Evolutionary conservation across 345 rosid genomes (phyloP).

Genomic region (Gossypium anomalum): DNA sequence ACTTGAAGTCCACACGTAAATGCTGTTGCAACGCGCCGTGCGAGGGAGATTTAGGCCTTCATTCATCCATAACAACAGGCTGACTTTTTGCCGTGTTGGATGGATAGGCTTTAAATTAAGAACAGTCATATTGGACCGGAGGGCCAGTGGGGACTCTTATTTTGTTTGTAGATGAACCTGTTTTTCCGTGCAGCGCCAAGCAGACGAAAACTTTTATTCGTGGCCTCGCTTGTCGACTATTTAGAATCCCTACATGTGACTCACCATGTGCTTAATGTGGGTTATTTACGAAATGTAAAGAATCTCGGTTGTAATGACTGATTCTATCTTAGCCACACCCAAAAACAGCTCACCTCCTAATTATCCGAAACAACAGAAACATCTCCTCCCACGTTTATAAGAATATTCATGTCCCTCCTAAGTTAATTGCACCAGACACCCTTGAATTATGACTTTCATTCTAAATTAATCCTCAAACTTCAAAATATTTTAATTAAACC

Average conservation of each 20-base stretch:
- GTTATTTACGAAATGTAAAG: not conserved
- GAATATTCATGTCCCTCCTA: not conserved
- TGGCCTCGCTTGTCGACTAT: constrained; percentile 18
- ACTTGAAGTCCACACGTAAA: constrained; percentile 2
- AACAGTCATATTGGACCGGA: constrained; percentile 21
- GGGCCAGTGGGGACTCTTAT: not conserved
- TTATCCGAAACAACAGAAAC: too few species aligned
- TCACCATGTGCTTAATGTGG: constrained; percentile 19
- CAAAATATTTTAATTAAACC: too few species aligned
- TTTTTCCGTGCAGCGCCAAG: not conserved
- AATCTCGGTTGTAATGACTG: not conserved
- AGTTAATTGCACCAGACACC: too few species aligned
- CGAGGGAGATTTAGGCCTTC: not conserved
- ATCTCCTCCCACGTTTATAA: not conserved
- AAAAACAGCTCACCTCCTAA: too few species aligned
- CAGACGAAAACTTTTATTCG: not conserved
- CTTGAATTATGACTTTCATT: too few species aligned
- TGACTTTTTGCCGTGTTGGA: constrained; percentile 26
- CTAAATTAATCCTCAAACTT: too few species aligned
- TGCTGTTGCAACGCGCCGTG: not conserved
- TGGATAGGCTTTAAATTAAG: constrained; percentile 24
- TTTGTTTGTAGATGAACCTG: constrained; percentile 20
- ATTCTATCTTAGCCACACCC: not conserved
- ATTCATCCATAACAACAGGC: not conserved
- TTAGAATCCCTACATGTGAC: not conserved